Base-by-base conservation (phyloP, 1,284 basidiomycete species). In the Pisolithus thermaeus region DNA sequence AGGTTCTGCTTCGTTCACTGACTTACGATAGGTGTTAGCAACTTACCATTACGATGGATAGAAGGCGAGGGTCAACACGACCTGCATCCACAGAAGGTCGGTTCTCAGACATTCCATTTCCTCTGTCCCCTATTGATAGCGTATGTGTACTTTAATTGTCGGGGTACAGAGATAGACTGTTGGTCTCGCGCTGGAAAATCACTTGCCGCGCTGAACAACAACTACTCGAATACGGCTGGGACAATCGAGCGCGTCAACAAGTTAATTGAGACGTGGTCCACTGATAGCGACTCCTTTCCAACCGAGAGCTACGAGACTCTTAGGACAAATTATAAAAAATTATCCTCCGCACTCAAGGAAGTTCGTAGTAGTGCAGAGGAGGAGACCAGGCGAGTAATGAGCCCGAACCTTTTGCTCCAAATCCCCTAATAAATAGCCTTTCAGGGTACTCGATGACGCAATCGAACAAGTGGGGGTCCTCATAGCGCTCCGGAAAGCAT, bases 181-280 rank as follows among this genome's bases (percentile, higher is more conserved):
- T 88, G 87, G 87, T 73, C 79, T 51, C 83, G 80, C 63, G 81
- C 83, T 35, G 73, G 78, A 38, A 68, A 73, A 50, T 79, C 81
- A 37, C 64, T 89, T 52, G 74, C 70, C 54, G 67, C 70, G 18
- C 70, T 89, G 37, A 77, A 81, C 9, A 70, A 69, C 51, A 72
- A 80, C 55, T 83, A 79, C 59, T 67, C 74, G 32, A 64, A 69
- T 11, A 77, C 75, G 27, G 60, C 69, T 50, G 84, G 88, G 39
- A 80, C 79, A 1, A 79, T 89, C 50, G 78, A 77, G 32, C 78
- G 84, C 45, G 83, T 86, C 23, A 89, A 90, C 64, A 76, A 84
- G 58, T 64, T 86, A 50, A 81, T 89, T 56, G 73, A 76, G 48
- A 75, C 75, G 36, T 89, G 87, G 84, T 85, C 85, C 6, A 67